phyloP scores from a whole-genome alignment of 352 stramenopile genomes.

The Pythium graminicola region DNA sequence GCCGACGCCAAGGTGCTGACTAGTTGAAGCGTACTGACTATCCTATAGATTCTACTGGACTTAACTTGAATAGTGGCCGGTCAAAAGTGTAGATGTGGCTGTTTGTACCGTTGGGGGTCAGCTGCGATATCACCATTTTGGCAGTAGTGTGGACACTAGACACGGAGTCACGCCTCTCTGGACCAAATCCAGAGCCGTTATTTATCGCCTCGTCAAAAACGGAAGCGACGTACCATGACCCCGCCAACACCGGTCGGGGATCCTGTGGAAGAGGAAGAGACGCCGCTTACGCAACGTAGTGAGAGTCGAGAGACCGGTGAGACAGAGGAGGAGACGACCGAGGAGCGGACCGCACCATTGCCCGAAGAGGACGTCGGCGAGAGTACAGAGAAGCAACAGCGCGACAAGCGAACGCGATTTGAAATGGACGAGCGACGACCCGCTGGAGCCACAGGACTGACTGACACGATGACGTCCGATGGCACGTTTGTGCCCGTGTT shows the following conservation, averaged over 20 bases:
- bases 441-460: slow-evolving; percentile 13
- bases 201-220: not conserved
- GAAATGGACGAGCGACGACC: slow-evolving; percentile 20
- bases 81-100: not conserved
- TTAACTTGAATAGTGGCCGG: slow-evolving; percentile 8
- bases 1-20: too few relatives aligned
- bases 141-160: slow-evolving; percentile 8
- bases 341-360: not conserved
- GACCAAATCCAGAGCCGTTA: not conserved
- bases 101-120: not conserved
- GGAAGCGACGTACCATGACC: not conserved
- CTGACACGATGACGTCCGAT: slow-evolving; percentile 22
- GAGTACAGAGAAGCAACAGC: not conserved
- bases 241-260: slow-evolving; percentile 2
- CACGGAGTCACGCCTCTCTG: not conserved
- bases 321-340: slow-evolving; percentile 4
- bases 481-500: slow-evolving; percentile 17
- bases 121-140: slow-evolving; percentile 8
- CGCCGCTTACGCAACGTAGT: slow-evolving; percentile 4
- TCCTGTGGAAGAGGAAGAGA: not conserved
- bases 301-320: slow-evolving; percentile 7
- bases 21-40: slow-evolving; percentile 22
- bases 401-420: slow-evolving; percentile 23
- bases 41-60: slow-evolving; percentile 5
- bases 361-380: slow-evolving; percentile 1